Evolutionary conservation across 2,329 filamentous ascomycete species (phyloP), one percentile per base, ranked within the genome.

Genomic region (Hypoxylon sp.): DNA sequence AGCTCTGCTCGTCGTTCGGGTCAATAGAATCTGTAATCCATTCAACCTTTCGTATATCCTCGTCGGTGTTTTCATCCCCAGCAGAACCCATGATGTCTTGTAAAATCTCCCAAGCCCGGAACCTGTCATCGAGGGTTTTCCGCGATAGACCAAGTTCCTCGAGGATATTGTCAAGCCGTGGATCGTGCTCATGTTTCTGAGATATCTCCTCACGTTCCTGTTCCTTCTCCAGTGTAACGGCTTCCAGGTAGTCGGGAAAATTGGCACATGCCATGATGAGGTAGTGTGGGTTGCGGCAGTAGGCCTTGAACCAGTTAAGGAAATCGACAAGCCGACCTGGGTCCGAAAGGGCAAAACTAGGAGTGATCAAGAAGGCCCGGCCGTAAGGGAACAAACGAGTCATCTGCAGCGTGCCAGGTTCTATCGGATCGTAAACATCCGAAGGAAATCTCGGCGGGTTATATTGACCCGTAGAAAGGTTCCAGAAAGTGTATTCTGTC

Each of bases 1-100:
- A 69, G 48, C 78, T 83, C 61, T 84, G 79, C 62, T 87, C 84
- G 53, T 87, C 82, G 45, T 81, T 80, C 0, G 75, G 72, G 46
- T 84, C 77, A 34, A 87, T 79, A 1, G 57, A 65, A 3, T 70
- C 60, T 9, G 76, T 75, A 0, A 78, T 78, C 62, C 75, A 77
- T 2, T 79, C 63, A 4, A 85, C 60, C 34, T 64, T 69, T 4
- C 62, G 58, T 17, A 67, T 51, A 2, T 63, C 62, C 3, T 74
- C 69, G 15, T 63, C 66, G 5, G 63, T 56, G 4, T 71, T 67
- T 46, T 72, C 71, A 21, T 69, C 64, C 15, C 68, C 63, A 8
- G 57, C 64, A 9, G 46, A 55, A 3, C 57, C 41, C 11, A 67
- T 67, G 9, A 68, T 57, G 7, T 63, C 55, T 21, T 68, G 58